A percentile compares a stretch with the other conserved stretches of the same genome.
phyloP scores from a whole-genome alignment of 2,329 filamentous ascomycete species.

The Exophiala mesophila region DNA sequence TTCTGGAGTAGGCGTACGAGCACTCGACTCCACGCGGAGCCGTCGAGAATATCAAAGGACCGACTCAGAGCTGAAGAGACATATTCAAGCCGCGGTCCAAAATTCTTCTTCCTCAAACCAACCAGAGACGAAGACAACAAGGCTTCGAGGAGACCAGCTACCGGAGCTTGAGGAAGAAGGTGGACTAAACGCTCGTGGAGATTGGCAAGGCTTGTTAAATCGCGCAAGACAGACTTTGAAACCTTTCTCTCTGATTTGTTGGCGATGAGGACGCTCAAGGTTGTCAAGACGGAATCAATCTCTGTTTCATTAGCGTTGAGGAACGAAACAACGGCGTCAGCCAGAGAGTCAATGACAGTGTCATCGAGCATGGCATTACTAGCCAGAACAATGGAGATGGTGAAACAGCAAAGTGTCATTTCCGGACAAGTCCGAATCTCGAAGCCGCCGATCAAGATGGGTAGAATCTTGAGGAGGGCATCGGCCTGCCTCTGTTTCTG shows the following conservation, averaged over 20 bases:
- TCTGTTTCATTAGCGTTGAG: constrained; percentile 67
- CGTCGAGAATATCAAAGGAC: constrained; percentile 18
- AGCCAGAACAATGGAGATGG: constrained; percentile 80
- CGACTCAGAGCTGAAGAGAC: constrained; percentile 15
- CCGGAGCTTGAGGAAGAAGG: constrained; percentile 25
- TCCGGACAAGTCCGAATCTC: constrained; percentile 70
- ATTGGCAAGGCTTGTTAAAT: constrained; percentile 34
- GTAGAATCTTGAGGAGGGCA: constrained; percentile 63
- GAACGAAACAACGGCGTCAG: constrained; percentile 78
- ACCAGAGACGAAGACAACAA: constrained; percentile 12
- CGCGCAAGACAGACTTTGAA: constrained; percentile 63
- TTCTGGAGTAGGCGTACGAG: constrained; percentile 16
- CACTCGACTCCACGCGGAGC: constrained; percentile 1
- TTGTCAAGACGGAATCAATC: constrained; percentile 66
- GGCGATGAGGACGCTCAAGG: constrained; percentile 75
- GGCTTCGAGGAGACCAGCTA: constrained; percentile 9
- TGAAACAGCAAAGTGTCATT: constrained; percentile 81
- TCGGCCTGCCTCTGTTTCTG: constrained; percentile 78
- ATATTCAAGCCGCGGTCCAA: constrained; percentile 23
- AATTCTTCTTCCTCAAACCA: constrained; percentile 27
- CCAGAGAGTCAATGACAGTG: constrained; percentile 73
- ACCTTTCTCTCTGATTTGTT: constrained; percentile 67
- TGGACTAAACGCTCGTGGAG: constrained; percentile 32
- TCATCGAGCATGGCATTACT: constrained; percentile 77
- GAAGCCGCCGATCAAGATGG: constrained; percentile 70